Evolutionary conservation across 805 yeast species (phyloP).

Genomic region (Candida ficus): DNA sequence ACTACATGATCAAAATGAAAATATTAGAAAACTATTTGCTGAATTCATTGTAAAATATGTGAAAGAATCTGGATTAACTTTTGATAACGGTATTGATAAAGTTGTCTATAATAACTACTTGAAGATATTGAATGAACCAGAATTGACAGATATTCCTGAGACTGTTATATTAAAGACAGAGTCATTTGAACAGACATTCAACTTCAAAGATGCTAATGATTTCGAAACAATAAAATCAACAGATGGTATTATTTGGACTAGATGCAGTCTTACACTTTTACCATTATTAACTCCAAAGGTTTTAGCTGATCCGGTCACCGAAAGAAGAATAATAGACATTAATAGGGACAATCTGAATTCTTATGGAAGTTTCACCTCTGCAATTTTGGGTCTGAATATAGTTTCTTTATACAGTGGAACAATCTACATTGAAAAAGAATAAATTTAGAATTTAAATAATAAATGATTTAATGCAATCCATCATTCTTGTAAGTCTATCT

Average conservation of each 20-base stretch:
- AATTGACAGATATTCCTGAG: background rate
- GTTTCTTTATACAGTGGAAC: constrained; percentile 21
- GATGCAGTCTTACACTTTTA: constrained; percentile 21
- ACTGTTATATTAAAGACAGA: constrained; percentile 9
- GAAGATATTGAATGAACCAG: constrained; percentile 1
- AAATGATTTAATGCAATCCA: background rate
- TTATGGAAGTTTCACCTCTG: constrained; percentile 19
- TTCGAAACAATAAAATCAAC: constrained; percentile 11
- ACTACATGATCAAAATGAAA: constrained; percentile 12
- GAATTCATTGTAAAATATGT: constrained; percentile 12
- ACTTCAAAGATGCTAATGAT: constrained; percentile 9
- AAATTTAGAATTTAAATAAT: background rate
- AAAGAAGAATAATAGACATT: constrained; percentile 18
- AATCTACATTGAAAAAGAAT: constrained; percentile 11
- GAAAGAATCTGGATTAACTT: background rate
- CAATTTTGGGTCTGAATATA: constrained; percentile 11
- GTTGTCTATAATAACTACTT: constrained; percentile 11
- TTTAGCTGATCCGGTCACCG: constrained; percentile 18
- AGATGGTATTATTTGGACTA: constrained; percentile 19
- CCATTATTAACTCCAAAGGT: constrained; percentile 10
- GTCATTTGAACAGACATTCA: constrained; percentile 18
- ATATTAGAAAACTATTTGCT: constrained; percentile 16
- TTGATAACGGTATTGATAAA: constrained; percentile 14
- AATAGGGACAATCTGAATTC: constrained; percentile 5
- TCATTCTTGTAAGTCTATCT: background rate